Base-by-base conservation (phyloP, 2,329 filamentous ascomycete species). In the Lomentospora prolificans region DNA sequence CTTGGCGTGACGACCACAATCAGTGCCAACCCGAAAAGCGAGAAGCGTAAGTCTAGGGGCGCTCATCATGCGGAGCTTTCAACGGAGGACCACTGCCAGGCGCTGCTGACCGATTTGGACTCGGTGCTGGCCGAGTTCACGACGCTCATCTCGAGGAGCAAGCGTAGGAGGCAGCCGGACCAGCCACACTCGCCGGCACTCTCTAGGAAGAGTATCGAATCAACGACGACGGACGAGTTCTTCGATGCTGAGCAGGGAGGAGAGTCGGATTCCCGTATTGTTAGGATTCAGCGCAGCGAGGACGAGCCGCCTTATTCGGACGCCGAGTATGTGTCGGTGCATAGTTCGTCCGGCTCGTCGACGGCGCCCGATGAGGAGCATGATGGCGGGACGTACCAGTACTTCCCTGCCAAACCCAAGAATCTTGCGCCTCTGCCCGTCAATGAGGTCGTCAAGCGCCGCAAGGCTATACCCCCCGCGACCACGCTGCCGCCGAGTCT, bases 401-500 rank as follows among this genome's bases (percentile, higher is more conserved):
- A 94, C 2, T 95, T 90, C 69, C 91, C 91, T 6, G 66, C 75
- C 2, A 88, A 84, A 63, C 85, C 90, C 1, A 92, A 90, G 66
- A 84, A 80, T 6, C 77, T 99, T 17, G 67, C 76, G 9, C 94
- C 94, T 3, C 74, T 97, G 14, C 92, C 94, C 1, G 74, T 95
- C 27, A 76, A 79, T 4, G 76, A 82, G 28, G 63, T 71, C 0
- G 77, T 95, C 2, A 70, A 77, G 39, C 83, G 94, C 31, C 82
- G 94, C 57, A 76, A 73, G 5, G 85, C 82, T 0, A 82, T 99
- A 14, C 79, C 84, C 3, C 76, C 87, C 1, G 84, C 91, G 5
- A 90, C 85, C 27, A 84, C 90, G 12, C 75, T 84, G 57, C 94
- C 94, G 0, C 94, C 94, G 0, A 96, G 90, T 67, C 75, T 99